These are phyloP conservation scores for Pythium sukuiense DNA, from an alignment of 352 stramenopile genomes.

Conservation along the genomic window DNA sequence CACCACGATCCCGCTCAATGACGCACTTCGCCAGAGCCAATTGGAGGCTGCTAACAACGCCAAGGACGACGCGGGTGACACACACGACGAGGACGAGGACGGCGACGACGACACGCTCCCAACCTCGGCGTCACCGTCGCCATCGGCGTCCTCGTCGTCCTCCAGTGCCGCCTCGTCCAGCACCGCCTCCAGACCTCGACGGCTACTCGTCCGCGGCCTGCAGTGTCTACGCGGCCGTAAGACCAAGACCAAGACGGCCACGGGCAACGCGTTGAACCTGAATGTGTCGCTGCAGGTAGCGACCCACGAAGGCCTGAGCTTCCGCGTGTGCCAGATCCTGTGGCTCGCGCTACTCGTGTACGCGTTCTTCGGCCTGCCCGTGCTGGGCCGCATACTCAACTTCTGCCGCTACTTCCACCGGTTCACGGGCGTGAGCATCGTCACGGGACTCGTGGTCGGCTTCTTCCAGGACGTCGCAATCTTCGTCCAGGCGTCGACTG, in stretches of 20 bases:
- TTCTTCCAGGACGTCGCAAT: slow-evolving; percentile 61
- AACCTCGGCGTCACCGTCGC: background rate
- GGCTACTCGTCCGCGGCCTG: slow-evolving; percentile 16
- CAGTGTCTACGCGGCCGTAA: background rate
- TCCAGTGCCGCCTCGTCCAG: slow-evolving; percentile 5
- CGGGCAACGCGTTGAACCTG: background rate
- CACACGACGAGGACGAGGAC: background rate
- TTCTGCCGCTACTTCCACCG: slow-evolving; percentile 61
- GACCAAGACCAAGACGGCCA: background rate
- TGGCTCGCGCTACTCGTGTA: slow-evolving; percentile 70
- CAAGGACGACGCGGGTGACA: slow-evolving; percentile 9
- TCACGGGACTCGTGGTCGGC: slow-evolving; percentile 47
- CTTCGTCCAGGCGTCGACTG: slow-evolving; percentile 59
- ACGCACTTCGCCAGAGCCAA: slow-evolving; percentile 15
- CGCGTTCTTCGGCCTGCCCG: slow-evolving; percentile 60
- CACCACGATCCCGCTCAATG: slow-evolving; percentile 26
- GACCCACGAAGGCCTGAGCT: slow-evolving; percentile 17
- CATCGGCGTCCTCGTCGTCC: background rate
- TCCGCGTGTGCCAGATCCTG: slow-evolving; percentile 55
- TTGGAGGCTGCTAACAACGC: slow-evolving; percentile 9
- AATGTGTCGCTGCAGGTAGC: background rate
- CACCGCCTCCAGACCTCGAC: background rate
- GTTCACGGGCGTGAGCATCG: slow-evolving; percentile 42
- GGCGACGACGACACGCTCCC: slow-evolving; percentile 8
- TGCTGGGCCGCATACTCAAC: slow-evolving; percentile 62